A percentile compares a stretch with the other conserved stretches of the same genome.
Conservation (phyloP, 768 basidiomycete genomes). For the Pleurotus salmoneostramineus region DNA sequence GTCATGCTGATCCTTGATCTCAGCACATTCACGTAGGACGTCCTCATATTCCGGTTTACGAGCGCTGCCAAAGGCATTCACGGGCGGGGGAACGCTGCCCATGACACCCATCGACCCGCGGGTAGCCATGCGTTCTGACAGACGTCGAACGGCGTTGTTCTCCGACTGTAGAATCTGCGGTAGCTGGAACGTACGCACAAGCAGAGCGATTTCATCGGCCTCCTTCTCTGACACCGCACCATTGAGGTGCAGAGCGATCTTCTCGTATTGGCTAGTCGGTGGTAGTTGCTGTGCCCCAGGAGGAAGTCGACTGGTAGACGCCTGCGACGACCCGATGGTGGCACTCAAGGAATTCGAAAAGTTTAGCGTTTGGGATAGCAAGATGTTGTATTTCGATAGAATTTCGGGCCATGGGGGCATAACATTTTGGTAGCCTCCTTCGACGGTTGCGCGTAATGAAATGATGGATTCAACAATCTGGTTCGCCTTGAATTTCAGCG, state of each 20-base stretch:
- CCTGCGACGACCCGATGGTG: conserved; percentile 23
- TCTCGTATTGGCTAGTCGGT: conserved; percentile 48
- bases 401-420: conserved; percentile 88
- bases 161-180: conserved; percentile 71
- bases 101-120: conserved; percentile 52
- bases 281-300: conserved; percentile 10
- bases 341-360: conserved; percentile 62
- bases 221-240: conserved; percentile 55
- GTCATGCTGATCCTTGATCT: conserved; percentile 71
- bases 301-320: conserved; percentile 7
- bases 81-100: conserved; percentile 26
- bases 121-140: conserved; percentile 64
- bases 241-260: conserved; percentile 66
- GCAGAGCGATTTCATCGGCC: conserved; percentile 71
- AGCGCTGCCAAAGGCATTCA: conserved; percentile 16
- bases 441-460: conserved; percentile 58
- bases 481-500: conserved; percentile 68
- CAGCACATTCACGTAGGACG: conserved; percentile 61
- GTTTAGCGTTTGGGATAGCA: conserved; percentile 79
- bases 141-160: conserved; percentile 65
- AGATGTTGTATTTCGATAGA: conserved; percentile 79
- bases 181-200: conserved; percentile 78
- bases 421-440: conserved; percentile 46
- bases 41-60: conserved; percentile 52
- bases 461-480: conserved; percentile 80